Base-by-base conservation (phyloP, 2,329 filamentous ascomycete species). In the Phyllosticta citriasiana region DNA sequence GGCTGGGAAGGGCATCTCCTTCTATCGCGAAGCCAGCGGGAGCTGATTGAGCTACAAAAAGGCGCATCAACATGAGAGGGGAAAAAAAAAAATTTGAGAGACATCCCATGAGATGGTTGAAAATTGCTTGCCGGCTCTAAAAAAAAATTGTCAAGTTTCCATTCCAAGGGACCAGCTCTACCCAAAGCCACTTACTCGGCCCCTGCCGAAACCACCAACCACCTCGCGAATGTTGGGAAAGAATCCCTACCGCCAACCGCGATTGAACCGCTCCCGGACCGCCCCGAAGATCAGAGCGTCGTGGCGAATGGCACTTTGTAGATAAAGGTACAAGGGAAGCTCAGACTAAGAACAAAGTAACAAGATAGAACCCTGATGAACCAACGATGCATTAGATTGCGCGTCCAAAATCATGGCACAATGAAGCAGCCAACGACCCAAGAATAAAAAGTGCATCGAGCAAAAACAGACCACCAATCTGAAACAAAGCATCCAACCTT, bases 21-120 rank as follows among this genome's bases (percentile, higher is more conserved):
- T 76, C 64, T 76, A 74, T 62, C 65, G 74, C 14, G 74, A 76
- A 59, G 74, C 74, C 24, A 72, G 71, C 6, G 74, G 74, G n/a
- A 61, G 61, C n/a, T 63, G 55, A 57, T 53, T 53, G 27, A 30
- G 27, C 27, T 30, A 30, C 52, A 53, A 27, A 12, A 27, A 53
- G 10, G 1, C 14, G 52, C 16, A 16, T 3, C 33, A 16, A 16
- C 8, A 12, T 12, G 52, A 19, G 26, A 24, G n/a, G 25, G 25
- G 52, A 53, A n/a, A 53, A 2, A 16, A 53, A 40, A 16, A 40
- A 40, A 40, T 16, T 22, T 2, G 19, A 22, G 19, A 14, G 33
- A 16, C 14, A 16, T 40, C 33, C 33, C 16, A 40, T 40, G 9
- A 40, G 33, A 5, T 16, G 2, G 4, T 4, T 12, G 10, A 40